Percentiles rank a stretch among this genome's conserved stretches.
phyloP scores from a whole-genome alignment of 2,329 filamentous ascomycete species.

The Apiospora arundinis region DNA sequence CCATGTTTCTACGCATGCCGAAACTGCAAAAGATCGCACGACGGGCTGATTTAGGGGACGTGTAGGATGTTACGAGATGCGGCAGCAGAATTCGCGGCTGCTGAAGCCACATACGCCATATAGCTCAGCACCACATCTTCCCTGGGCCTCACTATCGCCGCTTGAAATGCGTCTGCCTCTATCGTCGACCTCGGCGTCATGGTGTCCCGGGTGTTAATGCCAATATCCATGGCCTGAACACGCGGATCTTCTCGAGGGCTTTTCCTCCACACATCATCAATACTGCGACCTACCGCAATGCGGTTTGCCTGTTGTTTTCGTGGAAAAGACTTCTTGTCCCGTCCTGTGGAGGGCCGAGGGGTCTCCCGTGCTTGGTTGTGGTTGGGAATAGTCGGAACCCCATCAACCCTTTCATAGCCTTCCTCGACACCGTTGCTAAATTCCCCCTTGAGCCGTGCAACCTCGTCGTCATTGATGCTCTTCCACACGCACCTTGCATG shows the following conservation, averaged over 20 bases:
- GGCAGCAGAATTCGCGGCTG: conserved; percentile 36
- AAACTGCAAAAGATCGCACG: neutral
- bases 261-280: conserved; percentile 42
- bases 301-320: conserved; percentile 27
- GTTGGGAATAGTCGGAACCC: conserved; percentile 27
- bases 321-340: conserved; percentile 32
- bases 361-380: conserved; percentile 32
- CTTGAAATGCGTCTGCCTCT: conserved; percentile 28
- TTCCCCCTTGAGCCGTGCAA: conserved; percentile 44
- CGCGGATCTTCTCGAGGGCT: conserved; percentile 29
- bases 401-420: too few species aligned
- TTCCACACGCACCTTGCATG: conserved; percentile 90
- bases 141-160: neutral
- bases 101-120: conserved; percentile 43
- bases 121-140: conserved; percentile 42
- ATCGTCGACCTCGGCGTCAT: conserved; percentile 27
- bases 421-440: conserved; percentile 37
- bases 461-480: conserved; percentile 75
- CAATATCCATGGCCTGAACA: conserved; percentile 40
- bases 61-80: conserved; percentile 31
- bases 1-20: neutral
- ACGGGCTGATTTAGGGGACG: conserved; percentile 21
- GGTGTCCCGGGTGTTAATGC: conserved; percentile 37
- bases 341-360: conserved; percentile 32
- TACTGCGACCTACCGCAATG: conserved; percentile 36